Base-by-base conservation (phyloP, 2,329 filamentous ascomycete species). In the Cladorrhinum sp. region DNA sequence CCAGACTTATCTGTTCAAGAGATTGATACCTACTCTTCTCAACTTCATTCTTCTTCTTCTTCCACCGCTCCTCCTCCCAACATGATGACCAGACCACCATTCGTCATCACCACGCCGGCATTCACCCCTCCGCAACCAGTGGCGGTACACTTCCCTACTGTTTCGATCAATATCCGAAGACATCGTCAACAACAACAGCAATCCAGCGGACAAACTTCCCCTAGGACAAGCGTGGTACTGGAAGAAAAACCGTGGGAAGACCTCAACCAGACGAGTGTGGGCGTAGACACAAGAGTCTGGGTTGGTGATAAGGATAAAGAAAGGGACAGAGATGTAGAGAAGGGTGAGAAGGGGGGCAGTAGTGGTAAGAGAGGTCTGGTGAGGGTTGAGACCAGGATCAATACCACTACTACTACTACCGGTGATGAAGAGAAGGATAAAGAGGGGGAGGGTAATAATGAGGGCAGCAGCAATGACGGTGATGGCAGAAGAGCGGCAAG, bases 1-100 rank as follows among this genome's bases (percentile, higher is more conserved):
- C 68, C 65, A 2, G 67, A 70, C 30, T 60, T 68, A 14, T 52
- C 62, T 10, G 61, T 50, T 10, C 39, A 55, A 8, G 57, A 55
- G 10, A 36, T 61, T 30, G 49, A 64, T 65, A 9, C 48, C n/a
- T 52, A 61, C 30, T 58, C 60, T 9, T 46, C 42, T 8, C 42
- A 21, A 21, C 42, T 46, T 18, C 42, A 21, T 4, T 46, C 42
- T 46, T 2, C 14, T 20, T 18, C 42, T 5, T 2, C 14, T 18
- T 10, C 52, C 16, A 23, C 57, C 28, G 21, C n/a, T n/a, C n/a
- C n/a, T n/a, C n/a, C n/a, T n/a, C n/a, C n/a, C n/a, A n/a, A n/a
- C n/a, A 28, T 18, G 23, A 51, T 1, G 21, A 8, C 33, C 10
- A n/a, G n/a, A 55, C 10, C 30, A 12, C 1, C 9, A 20, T n/a